Evolutionary conservation across 768 basidiomycete genomes (phyloP), one percentile per base, ranked within the genome.

Genomic region (Rubroboletus pulcherrimus): DNA sequence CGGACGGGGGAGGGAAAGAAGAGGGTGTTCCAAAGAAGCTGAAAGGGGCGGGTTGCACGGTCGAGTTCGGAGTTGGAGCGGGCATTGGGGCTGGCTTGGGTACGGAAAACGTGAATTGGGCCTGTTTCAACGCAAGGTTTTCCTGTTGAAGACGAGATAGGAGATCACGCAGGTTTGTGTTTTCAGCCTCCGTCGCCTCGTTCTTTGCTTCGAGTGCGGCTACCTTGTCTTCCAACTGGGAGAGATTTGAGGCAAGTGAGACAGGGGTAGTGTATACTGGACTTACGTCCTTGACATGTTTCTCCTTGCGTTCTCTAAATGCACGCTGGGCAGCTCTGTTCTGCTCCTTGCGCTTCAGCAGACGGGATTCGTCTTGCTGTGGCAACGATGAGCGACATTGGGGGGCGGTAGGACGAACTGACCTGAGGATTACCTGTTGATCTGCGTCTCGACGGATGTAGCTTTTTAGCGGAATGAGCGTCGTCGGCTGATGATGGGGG

Each of bases 281-380:
- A 80, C 92, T 76, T 66, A 97, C 94, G 69, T 97, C 94, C 69
- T 92, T 93, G 61, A 98, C 92, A 71, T 97, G 94, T 65, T 91
- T 93, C 75, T 99, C 96, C 74, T 98, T 95, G 58, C 96, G 82
- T 72, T 98, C 97, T 53, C 96, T 79, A 77, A 99, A 99, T 1
- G 96, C 96, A 51, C 96, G 86, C 73, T 99, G 97, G 7, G 96
- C 96, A 4, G 94, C 93, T 53, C 96, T 81, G 64, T 99, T 99
- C 74, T 98, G 96, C 64, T 98, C 91, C 75, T 98, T 98, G 59
- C 96, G 86, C 68, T 96, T 95, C 60, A 90, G 58, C 5, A 93
- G 73, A 24, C 90, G 82, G 5, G 78, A 72, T 64, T 92, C 91
- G 61, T 94, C 91, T 73, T 90, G 59, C 47, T 55, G 45, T 35